These are phyloP conservation scores for Boechera divaricarpa DNA, from an alignment of 345 rosid genomes.

Conservation along the genomic window DNA sequence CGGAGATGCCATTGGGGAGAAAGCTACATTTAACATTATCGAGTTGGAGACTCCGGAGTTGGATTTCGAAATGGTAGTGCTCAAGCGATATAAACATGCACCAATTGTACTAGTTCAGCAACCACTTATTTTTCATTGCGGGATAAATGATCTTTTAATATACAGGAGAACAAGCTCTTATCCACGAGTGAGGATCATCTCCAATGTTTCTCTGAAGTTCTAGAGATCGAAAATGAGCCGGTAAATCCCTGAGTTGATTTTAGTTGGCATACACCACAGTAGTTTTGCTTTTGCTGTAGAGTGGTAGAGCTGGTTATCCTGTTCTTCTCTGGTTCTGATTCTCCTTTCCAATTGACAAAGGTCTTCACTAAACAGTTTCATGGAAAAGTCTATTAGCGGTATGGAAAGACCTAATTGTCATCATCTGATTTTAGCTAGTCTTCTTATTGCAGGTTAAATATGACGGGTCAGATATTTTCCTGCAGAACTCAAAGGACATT, in stretches of 20 bases:
- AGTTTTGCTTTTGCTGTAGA: constrained; percentile 29
- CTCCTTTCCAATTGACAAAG: constrained; percentile 21
- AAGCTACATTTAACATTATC: constrained; percentile 42
- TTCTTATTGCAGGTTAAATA: constrained; percentile 51
- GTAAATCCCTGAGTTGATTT: constrained; percentile 45
- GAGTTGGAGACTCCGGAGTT: constrained; percentile 72
- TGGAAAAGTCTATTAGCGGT: neutral
- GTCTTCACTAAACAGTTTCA: constrained; percentile 1
- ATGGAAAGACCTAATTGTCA: neutral
- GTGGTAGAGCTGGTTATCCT: neutral
- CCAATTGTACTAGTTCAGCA: neutral
- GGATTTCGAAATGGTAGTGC: constrained; percentile 56
- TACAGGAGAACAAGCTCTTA: constrained; percentile 53
- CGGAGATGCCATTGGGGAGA: constrained; percentile 43
- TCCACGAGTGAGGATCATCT: constrained; percentile 45
- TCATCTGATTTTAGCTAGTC: constrained; percentile 24
- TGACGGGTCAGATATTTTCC: constrained; percentile 37
- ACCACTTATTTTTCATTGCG: constrained; percentile 4
- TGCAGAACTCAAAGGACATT: constrained; percentile 47
- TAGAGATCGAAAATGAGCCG: constrained; percentile 49
- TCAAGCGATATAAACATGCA: constrained; percentile 19
- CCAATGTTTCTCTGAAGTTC: constrained; percentile 51
- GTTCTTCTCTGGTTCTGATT: constrained; percentile 13
- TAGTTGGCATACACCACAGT: neutral
- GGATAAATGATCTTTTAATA: neutral